phyloP scores from a whole-genome alignment of 2,329 filamentous ascomycete species.

The Microcyclosporella mali region DNA sequence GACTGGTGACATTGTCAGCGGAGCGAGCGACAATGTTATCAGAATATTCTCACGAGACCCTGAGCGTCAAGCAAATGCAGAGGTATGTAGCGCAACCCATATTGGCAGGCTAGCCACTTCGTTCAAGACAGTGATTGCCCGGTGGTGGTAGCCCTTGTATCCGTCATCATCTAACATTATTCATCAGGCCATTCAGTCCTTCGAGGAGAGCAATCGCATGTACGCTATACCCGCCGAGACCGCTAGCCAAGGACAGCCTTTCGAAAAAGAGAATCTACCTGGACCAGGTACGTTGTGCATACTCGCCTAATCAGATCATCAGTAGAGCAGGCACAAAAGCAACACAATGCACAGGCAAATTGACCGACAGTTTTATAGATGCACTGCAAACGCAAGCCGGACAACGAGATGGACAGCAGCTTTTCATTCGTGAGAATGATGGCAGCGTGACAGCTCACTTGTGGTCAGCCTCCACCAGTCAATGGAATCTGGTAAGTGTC shows the following conservation, averaged over 20 bases:
- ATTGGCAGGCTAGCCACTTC: no score
- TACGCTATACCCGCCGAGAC: slow-evolving; percentile 50
- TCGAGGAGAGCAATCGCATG: slow-evolving; percentile 59
- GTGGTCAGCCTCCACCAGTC: slow-evolving; percentile 58
- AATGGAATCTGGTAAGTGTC: slow-evolving; percentile 28
- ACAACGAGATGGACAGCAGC: slow-evolving; percentile 92
- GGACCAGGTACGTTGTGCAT: slow-evolving; percentile 49
- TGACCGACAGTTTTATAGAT: slow-evolving; percentile 41
- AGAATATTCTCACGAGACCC: slow-evolving; percentile 73
- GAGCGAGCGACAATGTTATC: slow-evolving; percentile 79
- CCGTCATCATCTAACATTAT: slow-evolving; percentile 5
- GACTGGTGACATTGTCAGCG: slow-evolving; percentile 88
- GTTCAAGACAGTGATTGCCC: no score
- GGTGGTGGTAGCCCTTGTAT: no score
- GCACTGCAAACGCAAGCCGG: slow-evolving; percentile 76
- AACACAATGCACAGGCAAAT: no score
- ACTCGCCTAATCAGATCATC: no score
- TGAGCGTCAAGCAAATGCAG: slow-evolving; percentile 63
- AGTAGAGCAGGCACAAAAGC: no score
- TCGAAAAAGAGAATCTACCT: slow-evolving; percentile 89
- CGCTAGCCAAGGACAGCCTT: slow-evolving; percentile 53
- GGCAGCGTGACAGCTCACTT: slow-evolving; percentile 80
- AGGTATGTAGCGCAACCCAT: slow-evolving; percentile 36
- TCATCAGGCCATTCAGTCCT: slow-evolving; percentile 52
- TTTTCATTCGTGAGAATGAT: slow-evolving; percentile 79